A percentile compares a stretch with the other conserved stretches of the same genome.
Conservation (phyloP, 345 rosid species). For the Trapa incisa region DNA sequence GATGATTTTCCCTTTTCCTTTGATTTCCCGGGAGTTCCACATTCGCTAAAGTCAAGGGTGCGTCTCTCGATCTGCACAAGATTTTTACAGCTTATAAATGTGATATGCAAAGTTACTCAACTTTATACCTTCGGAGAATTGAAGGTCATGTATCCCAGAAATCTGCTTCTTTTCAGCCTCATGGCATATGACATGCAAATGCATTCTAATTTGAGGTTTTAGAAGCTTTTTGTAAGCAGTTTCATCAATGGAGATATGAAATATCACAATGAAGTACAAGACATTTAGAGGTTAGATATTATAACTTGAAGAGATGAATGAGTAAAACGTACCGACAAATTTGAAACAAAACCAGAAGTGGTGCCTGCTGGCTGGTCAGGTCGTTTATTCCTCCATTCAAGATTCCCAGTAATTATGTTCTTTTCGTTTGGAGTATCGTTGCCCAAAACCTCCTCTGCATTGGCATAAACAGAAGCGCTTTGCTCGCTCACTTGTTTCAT, state of each 20-base stretch:
- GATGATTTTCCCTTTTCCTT: slow-evolving; percentile 34
- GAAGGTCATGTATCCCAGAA: neutral
- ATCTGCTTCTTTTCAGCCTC: neutral
- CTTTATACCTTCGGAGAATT: neutral
- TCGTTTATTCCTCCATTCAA: slow-evolving; percentile 31
- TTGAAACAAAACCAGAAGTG: slow-evolving; percentile 34
- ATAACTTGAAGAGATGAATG: too few species aligned
- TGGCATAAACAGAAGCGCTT: slow-evolving; percentile 75
- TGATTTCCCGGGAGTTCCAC: slow-evolving; percentile 66
- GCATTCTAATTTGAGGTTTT: neutral
- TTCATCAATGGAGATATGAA: neutral
- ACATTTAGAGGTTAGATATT: neutral
- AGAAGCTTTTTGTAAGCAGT: neutral
- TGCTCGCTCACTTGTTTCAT: slow-evolving; percentile 87
- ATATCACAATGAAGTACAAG: neutral
- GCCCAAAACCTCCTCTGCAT: slow-evolving; percentile 85
- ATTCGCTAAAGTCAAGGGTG: slow-evolving; percentile 81
- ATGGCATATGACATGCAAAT: neutral
- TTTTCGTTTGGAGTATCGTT: slow-evolving; percentile 52
- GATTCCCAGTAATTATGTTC: slow-evolving; percentile 15
- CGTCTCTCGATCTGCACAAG: slow-evolving; percentile 70
- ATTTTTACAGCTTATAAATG: slow-evolving; percentile 9
- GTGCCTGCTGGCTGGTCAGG: slow-evolving; percentile 23
- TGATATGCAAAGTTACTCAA: neutral
- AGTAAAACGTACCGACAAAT: slow-evolving; percentile 17